Evolutionary conservation across 306 rosid species (phyloP), one percentile per base, ranked within the genome.

Genomic region (Delonix regia): DNA sequence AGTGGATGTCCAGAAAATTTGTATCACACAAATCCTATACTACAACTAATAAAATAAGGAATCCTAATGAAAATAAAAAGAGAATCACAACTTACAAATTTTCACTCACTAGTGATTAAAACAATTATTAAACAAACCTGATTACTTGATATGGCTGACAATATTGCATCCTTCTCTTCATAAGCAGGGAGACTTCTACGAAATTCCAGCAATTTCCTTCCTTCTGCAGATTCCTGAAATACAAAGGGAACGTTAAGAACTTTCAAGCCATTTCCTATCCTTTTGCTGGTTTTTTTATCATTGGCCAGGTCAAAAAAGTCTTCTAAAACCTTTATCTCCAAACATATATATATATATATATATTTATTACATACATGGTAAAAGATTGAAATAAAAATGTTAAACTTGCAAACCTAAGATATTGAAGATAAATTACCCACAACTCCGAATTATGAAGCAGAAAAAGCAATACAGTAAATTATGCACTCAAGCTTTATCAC

Each of bases 171-270:
- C 94, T 87, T 91, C 88, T 88, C 90, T 78, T 87, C 88, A 86
- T 89, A 95, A 45, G 92, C 94, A 70, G 98, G 98, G 80, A 95
- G 99, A 80, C 82, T 83, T 64, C 86, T 82, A 69, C 99, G 94
- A 79, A 95, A 90, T 83, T 91, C 91, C 79, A 91, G 86, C 74
- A 95, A 86, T 83, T 74, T 86, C 56, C 82, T 90, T 77, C 99
- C 99, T 80, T 93, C 96, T 22, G 63, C 60, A 78, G 98, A 91
- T 74, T 89, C 91, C 99, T 95, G 81, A 77, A 70, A 82, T 47
- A 69, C 62, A 69, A 70, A 77, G 67, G 41, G 45, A 76, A 56
- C 60, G 73, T 73, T 73, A 82, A 51, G 71, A 77, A 69, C 71
- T 75, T 53, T 69, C 78, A 80, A 72, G 56, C 45, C 64, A 72